Conservation (phyloP, 768 basidiomycete species). For the Clitopilus hobsonii region DNA sequence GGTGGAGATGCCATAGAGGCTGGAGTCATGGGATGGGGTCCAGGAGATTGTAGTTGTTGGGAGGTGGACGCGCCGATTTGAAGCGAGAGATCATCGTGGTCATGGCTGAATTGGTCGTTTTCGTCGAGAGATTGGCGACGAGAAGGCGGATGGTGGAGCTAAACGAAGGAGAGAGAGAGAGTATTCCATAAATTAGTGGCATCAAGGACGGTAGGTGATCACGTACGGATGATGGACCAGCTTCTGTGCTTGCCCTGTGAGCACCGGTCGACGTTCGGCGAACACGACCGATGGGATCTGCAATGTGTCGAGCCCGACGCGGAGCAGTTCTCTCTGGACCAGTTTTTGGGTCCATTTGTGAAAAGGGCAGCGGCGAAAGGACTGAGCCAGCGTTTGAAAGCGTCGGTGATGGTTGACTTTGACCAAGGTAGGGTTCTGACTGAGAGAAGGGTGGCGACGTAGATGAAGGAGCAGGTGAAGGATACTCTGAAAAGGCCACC, state of each 20-base stretch:
- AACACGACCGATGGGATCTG: not conserved
- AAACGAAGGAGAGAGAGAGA: not conserved
- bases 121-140: constrained; percentile 35
- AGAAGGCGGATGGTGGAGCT: constrained; percentile 10
- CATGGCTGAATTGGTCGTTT: constrained; percentile 25
- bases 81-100: constrained; percentile 27
- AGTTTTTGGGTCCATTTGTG: not conserved
- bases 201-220: not conserved
- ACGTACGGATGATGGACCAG: not conserved
- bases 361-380: not conserved
- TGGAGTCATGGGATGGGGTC: constrained; percentile 41
- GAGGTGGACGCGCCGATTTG: constrained; percentile 18
- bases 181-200: not conserved
- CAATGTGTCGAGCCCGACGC: not conserved
- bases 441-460: constrained; percentile 22
- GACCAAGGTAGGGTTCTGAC: constrained; percentile 13
- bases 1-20: constrained; percentile 41
- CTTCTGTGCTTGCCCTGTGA: not conserved
- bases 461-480: constrained; percentile 33
- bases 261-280: not conserved
- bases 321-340: not conserved
- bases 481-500: constrained; percentile 30
- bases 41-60: constrained; percentile 29
- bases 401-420: constrained; percentile 9
- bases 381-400: constrained; percentile 11